phyloP scores from a whole-genome alignment of 2,329 filamentous ascomycete species.

The Bipolaris gigantea region DNA sequence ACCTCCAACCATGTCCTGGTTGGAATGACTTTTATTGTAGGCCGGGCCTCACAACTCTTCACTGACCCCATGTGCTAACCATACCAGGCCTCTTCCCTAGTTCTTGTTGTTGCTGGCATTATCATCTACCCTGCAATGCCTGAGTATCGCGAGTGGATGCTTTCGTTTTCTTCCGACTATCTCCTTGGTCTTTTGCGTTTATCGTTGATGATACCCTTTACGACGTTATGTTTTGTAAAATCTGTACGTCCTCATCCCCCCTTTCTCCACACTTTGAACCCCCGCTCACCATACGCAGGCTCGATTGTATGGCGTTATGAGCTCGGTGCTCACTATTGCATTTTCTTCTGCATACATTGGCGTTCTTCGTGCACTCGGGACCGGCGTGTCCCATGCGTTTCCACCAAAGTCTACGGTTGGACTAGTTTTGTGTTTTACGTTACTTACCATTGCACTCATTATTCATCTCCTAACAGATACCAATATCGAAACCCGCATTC shows the following conservation, averaged over 20 bases:
- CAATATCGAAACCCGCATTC: slow-evolving; percentile 33
- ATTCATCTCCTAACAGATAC: slow-evolving; percentile 36
- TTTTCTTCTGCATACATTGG: slow-evolving; percentile 42
- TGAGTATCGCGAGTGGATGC: slow-evolving; percentile 42
- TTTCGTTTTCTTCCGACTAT: slow-evolving; percentile 38
- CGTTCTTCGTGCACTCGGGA: slow-evolving; percentile 37
- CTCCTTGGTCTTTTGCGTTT: slow-evolving; percentile 39
- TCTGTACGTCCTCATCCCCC: slow-evolving; percentile 28
- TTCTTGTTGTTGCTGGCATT: slow-evolving; percentile 35
- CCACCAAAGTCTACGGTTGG: slow-evolving; percentile 39
- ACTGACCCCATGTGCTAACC: slow-evolving; percentile 16
- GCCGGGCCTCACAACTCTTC: not conserved
- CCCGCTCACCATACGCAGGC: slow-evolving; percentile 30
- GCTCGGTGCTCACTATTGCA: slow-evolving; percentile 36
- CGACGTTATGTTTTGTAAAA: slow-evolving; percentile 41
- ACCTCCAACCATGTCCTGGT: slow-evolving; percentile 32
- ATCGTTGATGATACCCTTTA: slow-evolving; percentile 44
- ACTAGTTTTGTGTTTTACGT: slow-evolving; percentile 33
- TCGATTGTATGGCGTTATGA: slow-evolving; percentile 41
- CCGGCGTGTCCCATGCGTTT: slow-evolving; percentile 39
- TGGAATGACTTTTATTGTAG: slow-evolving; percentile 36
- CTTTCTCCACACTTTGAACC: not conserved
- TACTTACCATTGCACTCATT: slow-evolving; percentile 38
- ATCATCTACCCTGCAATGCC: slow-evolving; percentile 36
- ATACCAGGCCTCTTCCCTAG: slow-evolving; percentile 33